phyloP scores from a whole-genome alignment of 2,329 filamentous ascomycete genomes.

The Chaetothyriales sp. region DNA sequence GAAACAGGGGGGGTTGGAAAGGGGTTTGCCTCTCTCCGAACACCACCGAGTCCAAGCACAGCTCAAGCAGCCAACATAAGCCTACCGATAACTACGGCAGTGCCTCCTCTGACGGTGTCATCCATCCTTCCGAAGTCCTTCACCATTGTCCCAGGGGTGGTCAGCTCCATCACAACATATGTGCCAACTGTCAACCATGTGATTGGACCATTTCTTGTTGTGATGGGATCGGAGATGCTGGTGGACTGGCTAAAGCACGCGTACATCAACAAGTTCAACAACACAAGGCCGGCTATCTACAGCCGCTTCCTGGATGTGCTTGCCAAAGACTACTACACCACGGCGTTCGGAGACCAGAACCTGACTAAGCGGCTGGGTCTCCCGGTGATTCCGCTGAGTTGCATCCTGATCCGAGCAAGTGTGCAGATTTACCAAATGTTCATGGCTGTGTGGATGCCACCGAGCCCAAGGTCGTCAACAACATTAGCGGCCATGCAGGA shows the following conservation, averaged over 20 bases:
- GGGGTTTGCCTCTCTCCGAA: slow-evolving; percentile 23
- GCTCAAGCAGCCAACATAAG: slow-evolving; percentile 21
- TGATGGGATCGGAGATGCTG: slow-evolving; percentile 88
- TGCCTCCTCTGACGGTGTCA: slow-evolving; percentile 39
- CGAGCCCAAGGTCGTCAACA: slow-evolving; percentile 20
- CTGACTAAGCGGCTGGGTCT: slow-evolving; percentile 78
- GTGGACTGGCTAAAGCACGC: slow-evolving; percentile 96
- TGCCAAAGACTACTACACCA: slow-evolving; percentile 95
- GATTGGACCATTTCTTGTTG: slow-evolving; percentile 79
- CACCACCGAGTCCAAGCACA: slow-evolving; percentile 24
- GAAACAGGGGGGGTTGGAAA: slow-evolving; percentile 73
- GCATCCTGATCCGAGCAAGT: slow-evolving; percentile 82
- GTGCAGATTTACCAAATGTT: slow-evolving; percentile 99
- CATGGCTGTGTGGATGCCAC: slow-evolving; percentile 66
- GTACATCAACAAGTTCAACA: slow-evolving; percentile 98
- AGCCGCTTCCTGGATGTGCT: slow-evolving; percentile 79
- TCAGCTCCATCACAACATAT: slow-evolving; percentile 30
- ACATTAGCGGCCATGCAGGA: slow-evolving; percentile 30
- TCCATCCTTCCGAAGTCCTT: slow-evolving; percentile 83
- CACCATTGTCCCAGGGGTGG: slow-evolving; percentile 57
- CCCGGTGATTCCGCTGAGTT: slow-evolving; percentile 81
- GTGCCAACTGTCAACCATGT: slow-evolving; percentile 52
- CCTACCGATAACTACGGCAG: background rate
- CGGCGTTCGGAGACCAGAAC: slow-evolving; percentile 82
- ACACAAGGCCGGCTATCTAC: slow-evolving; percentile 82